phyloP scores from a whole-genome alignment of 805 yeast genomes.

The Nadsonia fulvescens region DNA sequence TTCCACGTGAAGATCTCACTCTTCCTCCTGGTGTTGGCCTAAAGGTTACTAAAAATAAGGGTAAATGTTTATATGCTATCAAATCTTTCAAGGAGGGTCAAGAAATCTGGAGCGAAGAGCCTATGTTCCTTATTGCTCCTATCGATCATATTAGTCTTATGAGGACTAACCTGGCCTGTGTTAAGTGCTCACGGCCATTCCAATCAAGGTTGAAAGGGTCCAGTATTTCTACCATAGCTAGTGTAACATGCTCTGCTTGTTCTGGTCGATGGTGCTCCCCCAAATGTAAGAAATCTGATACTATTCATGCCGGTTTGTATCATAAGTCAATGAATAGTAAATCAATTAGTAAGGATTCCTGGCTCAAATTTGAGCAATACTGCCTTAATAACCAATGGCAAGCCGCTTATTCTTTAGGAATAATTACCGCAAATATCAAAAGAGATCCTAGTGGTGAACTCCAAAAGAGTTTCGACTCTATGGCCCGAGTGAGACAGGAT shows the following conservation, averaged over 20 bases:
- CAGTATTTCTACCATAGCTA: slow-evolving; percentile 14
- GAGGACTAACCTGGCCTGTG: slow-evolving; percentile 46
- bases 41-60: slow-evolving; percentile 32
- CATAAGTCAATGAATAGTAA: slow-evolving; percentile 27
- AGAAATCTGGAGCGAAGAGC: slow-evolving; percentile 42
- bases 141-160: slow-evolving; percentile 45
- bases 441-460: slow-evolving; percentile 22
- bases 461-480: slow-evolving; percentile 32
- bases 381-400: slow-evolving; percentile 50
- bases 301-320: slow-evolving; percentile 36
- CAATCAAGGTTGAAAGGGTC: slow-evolving; percentile 14
- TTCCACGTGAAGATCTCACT: slow-evolving; percentile 27
- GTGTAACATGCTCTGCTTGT: slow-evolving; percentile 14
- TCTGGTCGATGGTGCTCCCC: slow-evolving; percentile 3
- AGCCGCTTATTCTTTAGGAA: slow-evolving; percentile 47
- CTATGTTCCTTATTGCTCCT: slow-evolving; percentile 48
- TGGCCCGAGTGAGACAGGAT: slow-evolving; percentile 57
- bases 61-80: slow-evolving; percentile 44
- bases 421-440: slow-evolving; percentile 30
- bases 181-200: slow-evolving; percentile 48
- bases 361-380: slow-evolving; percentile 38
- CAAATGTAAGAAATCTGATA: slow-evolving; percentile 20
- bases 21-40: slow-evolving; percentile 25
- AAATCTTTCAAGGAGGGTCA: slow-evolving; percentile 30
- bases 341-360: slow-evolving; percentile 21